Evolutionary conservation across 352 stramenopile genomes (phyloP), one percentile per base, ranked within the genome.

Genomic region (Globisporangium mamillatum): DNA sequence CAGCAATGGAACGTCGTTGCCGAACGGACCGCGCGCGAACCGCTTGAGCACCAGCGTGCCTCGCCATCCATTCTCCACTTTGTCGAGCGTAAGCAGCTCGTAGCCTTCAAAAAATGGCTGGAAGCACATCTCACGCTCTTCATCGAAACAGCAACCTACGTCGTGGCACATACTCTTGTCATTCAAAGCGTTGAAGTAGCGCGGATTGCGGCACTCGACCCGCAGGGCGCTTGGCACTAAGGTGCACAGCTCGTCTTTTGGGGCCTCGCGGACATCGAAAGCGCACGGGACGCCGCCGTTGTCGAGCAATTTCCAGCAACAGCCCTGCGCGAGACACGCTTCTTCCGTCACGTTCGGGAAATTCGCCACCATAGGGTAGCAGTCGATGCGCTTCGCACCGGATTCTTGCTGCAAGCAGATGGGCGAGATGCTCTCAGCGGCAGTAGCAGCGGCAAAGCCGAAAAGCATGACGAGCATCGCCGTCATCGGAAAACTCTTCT

Each of bases 291-390:
- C 36, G 22, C 76, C 78, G 53, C 66, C 67, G 34, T 88, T 89
- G 32, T 86, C 71, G 12, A 93, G 73, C 60, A 69, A 73, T 55
- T 91, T 77, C 86, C 86, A 95, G 82, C 86, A 94, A 61, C 89
- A 96, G 25, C 89, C 89, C 63, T 96, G 89, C 3, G 87, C 89
- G 25, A 88, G 64, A 77, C 89, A 96, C 22, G 84, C 60, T 60
- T 96, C 89, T 53, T 93, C 86, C 20, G 86, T 95, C 34, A 74
- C 76, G 41, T 83, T 85, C 7, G 82, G 86, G 63, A 94, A 94
- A 60, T 85, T 81, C 10, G 71, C 34, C 16, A 74, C 69, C 10
- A 74, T 67, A 25, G 87, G 87, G 64, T 94, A 95, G 67, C 87
- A 96, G 69, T 95, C 81, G 54, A 94, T 68, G 7, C 84, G 84